A percentile compares a stretch with the other conserved stretches of the same genome.
phyloP scores from a whole-genome alignment of 345 rosid species.

The Linum tenue region DNA sequence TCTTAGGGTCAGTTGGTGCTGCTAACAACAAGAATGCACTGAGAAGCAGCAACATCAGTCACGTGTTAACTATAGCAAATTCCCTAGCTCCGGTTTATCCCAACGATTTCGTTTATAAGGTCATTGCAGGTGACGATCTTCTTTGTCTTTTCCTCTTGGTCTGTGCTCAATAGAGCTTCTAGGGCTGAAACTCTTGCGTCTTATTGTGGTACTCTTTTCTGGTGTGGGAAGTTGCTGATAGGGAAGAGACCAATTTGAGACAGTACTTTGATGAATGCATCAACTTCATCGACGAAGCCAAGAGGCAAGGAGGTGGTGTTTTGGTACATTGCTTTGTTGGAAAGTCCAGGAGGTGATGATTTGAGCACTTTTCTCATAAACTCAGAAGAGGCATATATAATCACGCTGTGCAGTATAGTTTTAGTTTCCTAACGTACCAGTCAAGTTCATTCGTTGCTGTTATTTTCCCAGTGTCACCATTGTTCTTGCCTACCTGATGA shows the following conservation, averaged over 20 bases:
- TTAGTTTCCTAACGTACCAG: too few species aligned
- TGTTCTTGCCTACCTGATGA: conserved; percentile 34
- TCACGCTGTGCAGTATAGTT: too few species aligned
- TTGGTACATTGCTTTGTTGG: conserved; percentile 78
- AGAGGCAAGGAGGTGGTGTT: conserved; percentile 52
- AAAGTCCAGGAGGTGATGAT: conserved; percentile 57
- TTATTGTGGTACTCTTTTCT: neutral
- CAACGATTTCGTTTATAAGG: conserved; percentile 54
- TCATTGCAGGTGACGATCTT: conserved; percentile 41
- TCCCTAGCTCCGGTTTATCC: conserved; percentile 46
- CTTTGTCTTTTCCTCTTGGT: neutral
- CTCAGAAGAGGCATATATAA: neutral
- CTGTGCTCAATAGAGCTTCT: neutral
- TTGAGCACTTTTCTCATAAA: neutral
- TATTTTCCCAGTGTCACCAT: conserved; percentile 27
- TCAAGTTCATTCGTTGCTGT: neutral
- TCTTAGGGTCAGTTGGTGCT: conserved; percentile 38
- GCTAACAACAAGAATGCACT: conserved; percentile 45
- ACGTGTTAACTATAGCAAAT: conserved; percentile 58
- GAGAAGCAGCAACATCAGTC: conserved; percentile 53
- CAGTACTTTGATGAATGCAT: conserved; percentile 58
- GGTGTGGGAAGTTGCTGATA: conserved; percentile 42
- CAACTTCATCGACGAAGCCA: conserved; percentile 61
- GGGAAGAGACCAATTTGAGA: conserved; percentile 41
- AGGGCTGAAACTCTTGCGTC: too few species aligned